Evolutionary conservation across 2,329 filamentous ascomycete species (phyloP).

Genomic region (Penicillium sp.): DNA sequence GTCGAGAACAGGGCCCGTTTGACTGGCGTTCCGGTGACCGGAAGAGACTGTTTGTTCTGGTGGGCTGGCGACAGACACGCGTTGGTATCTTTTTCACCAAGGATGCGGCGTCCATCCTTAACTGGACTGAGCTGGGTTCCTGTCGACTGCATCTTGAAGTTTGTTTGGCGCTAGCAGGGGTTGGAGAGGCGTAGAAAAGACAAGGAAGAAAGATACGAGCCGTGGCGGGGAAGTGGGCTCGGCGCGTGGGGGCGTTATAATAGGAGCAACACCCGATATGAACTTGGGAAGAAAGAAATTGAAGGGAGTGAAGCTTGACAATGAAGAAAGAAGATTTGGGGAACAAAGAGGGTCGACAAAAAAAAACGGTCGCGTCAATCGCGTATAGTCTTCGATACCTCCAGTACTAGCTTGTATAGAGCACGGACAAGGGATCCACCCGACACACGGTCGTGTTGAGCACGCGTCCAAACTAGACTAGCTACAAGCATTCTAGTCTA

Average conservation of each 20-base stretch:
- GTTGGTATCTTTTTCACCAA: constrained; percentile 45
- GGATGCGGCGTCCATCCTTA: constrained; percentile 40
- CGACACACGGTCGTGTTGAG: constrained; percentile 22
- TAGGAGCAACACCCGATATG: background rate
- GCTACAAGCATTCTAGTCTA: background rate
- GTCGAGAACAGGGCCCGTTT: constrained; percentile 29
- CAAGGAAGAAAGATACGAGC: constrained; percentile 6
- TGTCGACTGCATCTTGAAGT: constrained; percentile 23
- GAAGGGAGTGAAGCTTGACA: background rate
- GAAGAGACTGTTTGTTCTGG: constrained; percentile 20
- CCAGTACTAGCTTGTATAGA: constrained; percentile 27
- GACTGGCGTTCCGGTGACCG: constrained; percentile 25
- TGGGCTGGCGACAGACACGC: constrained; percentile 38
- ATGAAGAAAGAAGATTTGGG: background rate
- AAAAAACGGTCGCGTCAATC: constrained; percentile 28
- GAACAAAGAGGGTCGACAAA: background rate
- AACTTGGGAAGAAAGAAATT: background rate
- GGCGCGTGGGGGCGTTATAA: constrained; percentile 4
- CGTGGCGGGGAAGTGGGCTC: constrained; percentile 9
- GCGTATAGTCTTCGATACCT: constrained; percentile 24
- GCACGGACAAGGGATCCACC: constrained; percentile 26
- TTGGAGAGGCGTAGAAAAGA: constrained; percentile 1
- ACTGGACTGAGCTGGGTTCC: constrained; percentile 31
- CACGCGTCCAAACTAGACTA: constrained; percentile 18
- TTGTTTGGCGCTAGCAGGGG: background rate